phyloP scores from a whole-genome alignment of 1,284 basidiomycete genomes.

The Ceratobasidium theobromae region DNA sequence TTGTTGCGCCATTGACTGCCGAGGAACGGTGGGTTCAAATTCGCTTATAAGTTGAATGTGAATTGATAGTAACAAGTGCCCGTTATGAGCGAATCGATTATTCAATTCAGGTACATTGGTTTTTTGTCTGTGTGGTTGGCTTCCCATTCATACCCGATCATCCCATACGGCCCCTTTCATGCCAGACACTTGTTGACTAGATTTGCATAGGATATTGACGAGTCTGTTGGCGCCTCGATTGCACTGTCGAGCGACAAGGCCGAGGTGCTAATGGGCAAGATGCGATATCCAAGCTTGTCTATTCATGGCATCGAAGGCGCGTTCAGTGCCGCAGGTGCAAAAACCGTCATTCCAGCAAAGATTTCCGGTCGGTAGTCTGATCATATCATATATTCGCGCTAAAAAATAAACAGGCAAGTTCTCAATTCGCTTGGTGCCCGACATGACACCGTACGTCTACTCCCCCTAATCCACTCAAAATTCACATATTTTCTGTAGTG shows the following conservation, averaged over 20 bases:
- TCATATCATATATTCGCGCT: background rate
- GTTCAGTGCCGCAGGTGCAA: constrained; percentile 83
- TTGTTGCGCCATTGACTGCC: constrained; percentile 74
- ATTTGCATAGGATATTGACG: constrained; percentile 67
- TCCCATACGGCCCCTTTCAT: too few species aligned
- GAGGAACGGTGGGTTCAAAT: constrained; percentile 64
- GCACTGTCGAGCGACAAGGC: constrained; percentile 82
- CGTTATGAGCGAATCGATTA: constrained; percentile 29
- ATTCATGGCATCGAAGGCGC: constrained; percentile 98
- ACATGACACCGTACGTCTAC: constrained; percentile 32
- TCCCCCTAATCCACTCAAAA: constrained; percentile 2
- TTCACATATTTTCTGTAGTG: constrained; percentile 40
- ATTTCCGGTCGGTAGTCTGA: constrained; percentile 61
- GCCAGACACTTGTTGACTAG: background rate
- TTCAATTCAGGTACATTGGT: constrained; percentile 17
- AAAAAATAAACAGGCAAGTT: constrained; percentile 61
- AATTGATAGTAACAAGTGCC: constrained; percentile 1
- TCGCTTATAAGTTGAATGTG: background rate
- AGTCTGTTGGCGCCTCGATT: constrained; percentile 74
- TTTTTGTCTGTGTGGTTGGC: too few species aligned
- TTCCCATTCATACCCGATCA: too few species aligned
- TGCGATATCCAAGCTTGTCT: constrained; percentile 86
- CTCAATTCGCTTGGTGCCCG: constrained; percentile 74
- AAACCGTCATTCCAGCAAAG: constrained; percentile 93
- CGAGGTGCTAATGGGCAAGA: constrained; percentile 85